Evolutionary conservation across 768 basidiomycete genomes (phyloP), one percentile per base, ranked within the genome.

Genomic region (Boletus vermiculosoides): DNA sequence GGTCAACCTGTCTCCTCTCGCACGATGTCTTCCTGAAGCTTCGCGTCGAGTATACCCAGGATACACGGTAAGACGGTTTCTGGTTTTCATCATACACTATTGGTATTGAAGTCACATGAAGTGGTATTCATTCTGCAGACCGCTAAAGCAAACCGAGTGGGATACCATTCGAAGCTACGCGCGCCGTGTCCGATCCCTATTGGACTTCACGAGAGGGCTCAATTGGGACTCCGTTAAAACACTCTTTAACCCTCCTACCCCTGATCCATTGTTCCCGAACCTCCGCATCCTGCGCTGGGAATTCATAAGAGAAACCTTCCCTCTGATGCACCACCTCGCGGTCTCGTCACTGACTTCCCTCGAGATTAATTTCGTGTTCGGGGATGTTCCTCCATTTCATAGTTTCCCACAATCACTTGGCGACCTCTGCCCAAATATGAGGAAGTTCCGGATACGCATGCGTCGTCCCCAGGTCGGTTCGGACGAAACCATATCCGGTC

Each of bases 241-340:
- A 10, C 48, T 64, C n/a, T 47, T 62, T 20, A 42, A 66, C 23
- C 63, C 63, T 39, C 54, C 63, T 18, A 50, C 50, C 20, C 37
- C 51, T 13, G 63, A 52, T 8, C 63, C 63, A 30, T 23, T 64
- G 40, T 64, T 64, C 25, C 63, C 63, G 7, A 61, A 65, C 37
- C 63, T 64, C 30, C 63, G 63, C n/a, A 18, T 42, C 3, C n/a
- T 64, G 47, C 63, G 50, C n/a, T 64, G 63, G 63, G 63, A 64
- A 23, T 64, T 65, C 40, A 20, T 65, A 6, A 39, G 37, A 36
- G 60, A 62, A 25, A 54, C 63, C 0, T 64, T 64, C 23, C 55
- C 59, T 7, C 18, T 64, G 4, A 61, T 65, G 55, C 46, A 44
- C 45, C 63, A 64, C 20, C 28, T 64, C 4, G 54, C 63, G 2